Evolutionary conservation across 2,329 filamentous ascomycete genomes (phyloP), one percentile per base, ranked within the genome.

Genomic region (Myriangium duriaei): DNA sequence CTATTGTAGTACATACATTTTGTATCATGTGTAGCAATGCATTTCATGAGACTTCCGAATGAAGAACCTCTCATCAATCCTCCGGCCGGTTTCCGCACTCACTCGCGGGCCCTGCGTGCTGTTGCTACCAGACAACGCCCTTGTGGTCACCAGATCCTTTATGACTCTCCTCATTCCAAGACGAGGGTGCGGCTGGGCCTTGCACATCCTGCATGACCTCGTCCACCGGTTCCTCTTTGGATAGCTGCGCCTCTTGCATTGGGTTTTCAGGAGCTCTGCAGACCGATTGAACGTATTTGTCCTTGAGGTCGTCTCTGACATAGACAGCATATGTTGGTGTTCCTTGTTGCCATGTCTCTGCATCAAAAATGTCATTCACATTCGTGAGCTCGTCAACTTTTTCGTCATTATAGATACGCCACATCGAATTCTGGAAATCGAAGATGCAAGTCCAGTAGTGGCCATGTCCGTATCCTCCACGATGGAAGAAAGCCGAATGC

Each of bases 361-460:
- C 68, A 44, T 72, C 67, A 46, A 91, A 77, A 29, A 94, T 82
- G 11, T 56, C 47, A 7, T 68, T 66, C 5, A 72, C 67, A 49
- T 82, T 71, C 11, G 67, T 63, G 16, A 76, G 71, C 45, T 82
- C 75, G 2, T 74, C 78, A 15, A 98, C 86, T 11, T 70, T 71
- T 38, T 80, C 79, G 52, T 98, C 91, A 55, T 98, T 98, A 67
- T 95, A 98, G 52, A 83, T 85, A 41, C 86, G 79, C 87, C 91
- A 98, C 13, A 87, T 66, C 24, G 76, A 63, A 32, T 75, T 72
- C 46, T 79, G 72, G 57, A 93, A 93, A 61, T 96, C 91, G 52
- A 78, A 82, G 46, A 98, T 92, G 71, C 87, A 95, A 31, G 95
- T 85, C 79, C 85, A 95, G 62, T 96, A 98, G 58, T 98, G 91